A percentile compares a stretch with the other conserved stretches of the same genome.
These are phyloP conservation scores for Pistacia atlantica DNA, from an alignment of 345 rosid genomes.

Conservation along the genomic window DNA sequence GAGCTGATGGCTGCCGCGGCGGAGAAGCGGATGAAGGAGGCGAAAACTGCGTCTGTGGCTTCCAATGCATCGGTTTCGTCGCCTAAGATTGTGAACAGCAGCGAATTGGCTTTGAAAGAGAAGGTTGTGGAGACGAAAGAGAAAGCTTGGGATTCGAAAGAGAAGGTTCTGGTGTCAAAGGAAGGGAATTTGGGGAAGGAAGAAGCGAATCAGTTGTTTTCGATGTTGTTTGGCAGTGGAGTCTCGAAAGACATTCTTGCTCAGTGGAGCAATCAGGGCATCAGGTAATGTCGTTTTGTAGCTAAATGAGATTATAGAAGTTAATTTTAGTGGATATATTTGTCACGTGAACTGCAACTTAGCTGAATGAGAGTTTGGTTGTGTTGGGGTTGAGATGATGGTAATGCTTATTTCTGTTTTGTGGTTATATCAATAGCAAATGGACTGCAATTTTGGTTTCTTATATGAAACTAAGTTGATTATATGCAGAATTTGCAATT, in stretches of 20 bases:
- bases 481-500: constrained; percentile 4
- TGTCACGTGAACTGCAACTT: neutral
- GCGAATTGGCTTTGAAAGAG: constrained; percentile 29
- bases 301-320: neutral
- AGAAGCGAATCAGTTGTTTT: constrained; percentile 68
- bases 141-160: neutral
- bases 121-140: constrained; percentile 26
- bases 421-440: neutral
- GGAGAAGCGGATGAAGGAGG: constrained; percentile 73
- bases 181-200: constrained; percentile 51
- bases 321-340: neutral
- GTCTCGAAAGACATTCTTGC: constrained; percentile 78
- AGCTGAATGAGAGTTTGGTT: no score
- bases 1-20: constrained; percentile 99
- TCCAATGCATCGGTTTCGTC: constrained; percentile 33
- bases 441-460: neutral
- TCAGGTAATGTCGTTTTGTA: constrained; percentile 49
- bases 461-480: neutral
- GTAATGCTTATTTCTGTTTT: no score
- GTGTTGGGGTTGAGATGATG: no score
- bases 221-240: constrained; percentile 69
- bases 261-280: constrained; percentile 98
- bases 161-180: constrained; percentile 25
- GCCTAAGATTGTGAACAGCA: constrained; percentile 18
- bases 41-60: constrained; percentile 32